A percentile compares a stretch with the other conserved stretches of the same genome.
phyloP scores from a whole-genome alignment of 2,329 filamentous ascomycete genomes.

The Fusarium buharicum region DNA sequence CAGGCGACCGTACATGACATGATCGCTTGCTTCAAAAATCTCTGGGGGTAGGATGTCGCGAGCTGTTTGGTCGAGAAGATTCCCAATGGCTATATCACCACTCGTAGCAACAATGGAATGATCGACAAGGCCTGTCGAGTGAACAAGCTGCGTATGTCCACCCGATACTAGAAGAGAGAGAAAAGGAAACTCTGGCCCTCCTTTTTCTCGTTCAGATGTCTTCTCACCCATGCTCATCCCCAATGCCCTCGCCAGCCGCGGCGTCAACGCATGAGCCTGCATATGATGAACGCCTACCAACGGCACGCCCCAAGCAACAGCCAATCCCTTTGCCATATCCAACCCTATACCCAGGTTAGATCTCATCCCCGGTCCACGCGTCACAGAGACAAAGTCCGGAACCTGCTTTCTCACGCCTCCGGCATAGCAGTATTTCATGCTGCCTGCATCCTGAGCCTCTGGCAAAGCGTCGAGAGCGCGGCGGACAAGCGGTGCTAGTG shows the following conservation, averaged over 20 bases:
- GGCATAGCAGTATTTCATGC: slow-evolving; percentile 2
- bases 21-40: slow-evolving; percentile 63
- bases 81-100: slow-evolving; percentile 86
- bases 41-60: slow-evolving; percentile 75
- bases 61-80: slow-evolving; percentile 88
- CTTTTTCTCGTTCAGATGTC: neutral
- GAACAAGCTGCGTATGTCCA: slow-evolving; percentile 88
- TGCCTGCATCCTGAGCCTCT: slow-evolving; percentile 3
- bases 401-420: slow-evolving; percentile 50
- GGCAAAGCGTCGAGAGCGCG: slow-evolving; percentile 69
- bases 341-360: slow-evolving; percentile 81
- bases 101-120: slow-evolving; percentile 80
- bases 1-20: slow-evolving; percentile 81
- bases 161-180: slow-evolving; percentile 90
- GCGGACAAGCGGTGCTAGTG: slow-evolving; percentile 74
- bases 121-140: slow-evolving; percentile 72
- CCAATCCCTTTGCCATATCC: slow-evolving; percentile 86
- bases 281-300: slow-evolving; percentile 93
- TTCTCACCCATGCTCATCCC: slow-evolving; percentile 44
- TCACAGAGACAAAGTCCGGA: slow-evolving; percentile 89
- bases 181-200: slow-evolving; percentile 77
- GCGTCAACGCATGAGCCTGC: slow-evolving; percentile 94
- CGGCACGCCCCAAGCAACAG: slow-evolving; percentile 83
- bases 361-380: slow-evolving; percentile 89
- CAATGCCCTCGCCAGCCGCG: slow-evolving; percentile 77